These are phyloP conservation scores for Cenchrus fungigraminus DNA, from an alignment of 176 grass and related monocot genomes.

Conservation along the genomic window DNA sequence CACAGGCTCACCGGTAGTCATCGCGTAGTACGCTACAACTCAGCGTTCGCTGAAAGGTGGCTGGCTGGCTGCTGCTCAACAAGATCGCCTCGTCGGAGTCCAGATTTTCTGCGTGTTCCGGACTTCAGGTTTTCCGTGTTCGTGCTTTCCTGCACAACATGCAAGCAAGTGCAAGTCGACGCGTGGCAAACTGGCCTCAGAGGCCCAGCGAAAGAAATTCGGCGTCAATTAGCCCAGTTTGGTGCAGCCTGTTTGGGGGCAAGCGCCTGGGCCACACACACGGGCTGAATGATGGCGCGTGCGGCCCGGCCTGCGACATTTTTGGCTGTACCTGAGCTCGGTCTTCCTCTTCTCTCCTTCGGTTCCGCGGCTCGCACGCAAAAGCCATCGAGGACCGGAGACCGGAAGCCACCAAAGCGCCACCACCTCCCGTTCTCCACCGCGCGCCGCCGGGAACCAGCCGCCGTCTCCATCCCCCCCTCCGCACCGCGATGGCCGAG, in stretches of 20 bases:
- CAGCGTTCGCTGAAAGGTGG: not conserved
- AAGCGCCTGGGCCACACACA: not conserved
- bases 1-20: not conserved
- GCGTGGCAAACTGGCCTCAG: not conserved
- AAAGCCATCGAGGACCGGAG: not conserved
- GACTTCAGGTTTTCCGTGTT: not conserved
- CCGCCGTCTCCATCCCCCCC: not conserved
- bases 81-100: not conserved
- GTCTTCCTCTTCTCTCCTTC: not conserved
- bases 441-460: not conserved
- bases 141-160: no score
- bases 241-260: not conserved
- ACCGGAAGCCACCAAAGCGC: not conserved
- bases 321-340: not conserved
- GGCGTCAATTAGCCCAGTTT: no score
- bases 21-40: not conserved
- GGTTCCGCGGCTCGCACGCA: not conserved
- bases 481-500: constrained; percentile 21
- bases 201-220: not conserved
- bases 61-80: not conserved
- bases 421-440: not conserved
- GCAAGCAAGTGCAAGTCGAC: not conserved
- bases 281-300: not conserved
- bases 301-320: not conserved
- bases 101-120: not conserved